These are phyloP conservation scores for Fraxinus nigra DNA, from an alignment of 305 asterid genomes.

Conservation along the genomic window DNA sequence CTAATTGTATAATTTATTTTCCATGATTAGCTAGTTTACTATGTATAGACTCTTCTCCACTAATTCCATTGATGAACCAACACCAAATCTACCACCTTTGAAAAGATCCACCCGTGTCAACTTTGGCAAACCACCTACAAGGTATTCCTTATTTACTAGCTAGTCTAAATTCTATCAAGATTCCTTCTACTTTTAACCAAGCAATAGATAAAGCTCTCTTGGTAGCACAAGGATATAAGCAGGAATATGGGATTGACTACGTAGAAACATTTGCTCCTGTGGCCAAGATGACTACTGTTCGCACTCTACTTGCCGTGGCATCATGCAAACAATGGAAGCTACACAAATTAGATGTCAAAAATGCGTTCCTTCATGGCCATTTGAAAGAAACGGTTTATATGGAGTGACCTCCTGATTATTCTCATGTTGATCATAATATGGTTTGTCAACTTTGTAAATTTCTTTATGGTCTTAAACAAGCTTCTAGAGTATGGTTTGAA, in stretches of 20 bases:
- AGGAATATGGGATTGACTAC: no score
- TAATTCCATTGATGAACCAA: neutral
- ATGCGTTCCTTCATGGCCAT: neutral
- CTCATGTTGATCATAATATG: neutral
- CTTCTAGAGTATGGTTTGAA: neutral
- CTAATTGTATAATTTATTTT: no score
- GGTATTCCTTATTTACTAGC: neutral
- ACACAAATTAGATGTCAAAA: neutral
- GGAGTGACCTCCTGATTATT: neutral
- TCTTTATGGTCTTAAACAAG: neutral
- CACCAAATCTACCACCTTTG: neutral
- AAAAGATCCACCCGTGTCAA: neutral
- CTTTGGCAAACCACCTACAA: neutral
- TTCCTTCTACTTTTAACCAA: neutral
- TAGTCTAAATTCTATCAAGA: neutral
- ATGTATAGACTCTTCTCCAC: no score
- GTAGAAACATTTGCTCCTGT: no score
- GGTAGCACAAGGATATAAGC: neutral
- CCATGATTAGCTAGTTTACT: no score
- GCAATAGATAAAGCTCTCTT: neutral
- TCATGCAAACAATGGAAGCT: neutral
- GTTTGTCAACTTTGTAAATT: neutral
- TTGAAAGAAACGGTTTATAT: neutral
- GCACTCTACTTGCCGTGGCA: neutral
- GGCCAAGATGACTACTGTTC: no score